Evolutionary conservation across 2,329 filamentous ascomycete species (phyloP).

Genomic region (Ophiostoma tasmaniense): DNA sequence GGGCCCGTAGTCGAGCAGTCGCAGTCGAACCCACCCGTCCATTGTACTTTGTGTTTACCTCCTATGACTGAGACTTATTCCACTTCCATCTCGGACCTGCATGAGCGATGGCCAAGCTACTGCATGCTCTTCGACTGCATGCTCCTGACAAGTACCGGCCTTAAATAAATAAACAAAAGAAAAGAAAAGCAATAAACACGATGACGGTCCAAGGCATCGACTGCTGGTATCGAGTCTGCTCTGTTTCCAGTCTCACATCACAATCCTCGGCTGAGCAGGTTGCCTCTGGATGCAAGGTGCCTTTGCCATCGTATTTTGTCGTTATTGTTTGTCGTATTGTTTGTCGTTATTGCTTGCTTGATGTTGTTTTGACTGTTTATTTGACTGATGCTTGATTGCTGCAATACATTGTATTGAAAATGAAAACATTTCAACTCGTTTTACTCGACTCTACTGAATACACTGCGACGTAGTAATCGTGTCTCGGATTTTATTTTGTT

Average conservation of each 20-base stretch:
- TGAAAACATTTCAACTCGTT: no score
- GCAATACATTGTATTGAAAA: no score
- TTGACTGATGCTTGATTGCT: no score
- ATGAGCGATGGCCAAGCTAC: not conserved
- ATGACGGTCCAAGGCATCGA: not conserved
- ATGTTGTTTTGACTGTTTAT: not conserved
- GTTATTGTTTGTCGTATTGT: not conserved
- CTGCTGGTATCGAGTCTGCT: no score
- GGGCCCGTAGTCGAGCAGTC: constrained; percentile 10
- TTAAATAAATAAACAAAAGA: not conserved
- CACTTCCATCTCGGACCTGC: not conserved
- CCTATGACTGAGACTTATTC: not conserved
- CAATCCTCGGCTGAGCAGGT: not conserved
- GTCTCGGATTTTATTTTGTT: no score
- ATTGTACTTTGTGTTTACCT: not conserved
- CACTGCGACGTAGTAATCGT: not conserved
- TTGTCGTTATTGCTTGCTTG: not conserved
- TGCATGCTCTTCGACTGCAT: constrained; percentile 16
- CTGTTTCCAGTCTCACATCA: not conserved
- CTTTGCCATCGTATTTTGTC: not conserved
- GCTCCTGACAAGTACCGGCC: not conserved
- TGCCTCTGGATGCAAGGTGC: constrained; percentile 1
- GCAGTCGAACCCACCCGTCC: not conserved
- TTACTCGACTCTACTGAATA: no score
- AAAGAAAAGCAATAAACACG: not conserved